Conservation (phyloP, 1,284 basidiomycete genomes). For the Ganoderma lucidum region DNA sequence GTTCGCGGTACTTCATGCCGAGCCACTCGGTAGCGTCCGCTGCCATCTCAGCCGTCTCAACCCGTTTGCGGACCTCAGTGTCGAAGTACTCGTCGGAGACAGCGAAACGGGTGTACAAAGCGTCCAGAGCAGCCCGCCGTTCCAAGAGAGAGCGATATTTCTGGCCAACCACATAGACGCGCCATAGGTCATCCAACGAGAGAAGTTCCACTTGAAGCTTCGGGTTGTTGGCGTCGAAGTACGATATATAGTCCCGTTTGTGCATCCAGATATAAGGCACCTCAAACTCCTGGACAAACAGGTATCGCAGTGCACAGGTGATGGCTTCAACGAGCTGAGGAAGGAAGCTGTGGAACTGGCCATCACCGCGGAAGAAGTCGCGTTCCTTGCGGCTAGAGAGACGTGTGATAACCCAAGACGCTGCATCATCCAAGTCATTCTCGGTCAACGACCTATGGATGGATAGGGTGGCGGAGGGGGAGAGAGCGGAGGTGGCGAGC, state of each 20-base stretch:
- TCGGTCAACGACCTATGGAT: constrained; percentile 72
- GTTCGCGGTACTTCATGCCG: constrained; percentile 83
- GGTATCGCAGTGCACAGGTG: constrained; percentile 80
- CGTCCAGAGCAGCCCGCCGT: constrained; percentile 68
- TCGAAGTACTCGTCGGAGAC: constrained; percentile 78
- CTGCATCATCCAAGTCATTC: constrained; percentile 82
- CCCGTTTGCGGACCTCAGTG: constrained; percentile 65
- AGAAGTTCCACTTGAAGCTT: constrained; percentile 72
- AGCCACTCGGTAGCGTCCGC: constrained; percentile 95
- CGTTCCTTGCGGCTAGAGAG: constrained; percentile 83
- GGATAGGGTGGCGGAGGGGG: constrained; percentile 71
- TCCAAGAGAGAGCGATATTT: constrained; percentile 88
- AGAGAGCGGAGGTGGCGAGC: constrained; percentile 87
- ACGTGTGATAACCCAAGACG: constrained; percentile 89
- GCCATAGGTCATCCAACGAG: constrained; percentile 85
- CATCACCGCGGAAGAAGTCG: constrained; percentile 75
- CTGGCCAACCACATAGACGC: constrained; percentile 85
- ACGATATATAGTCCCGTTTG: constrained; percentile 89
- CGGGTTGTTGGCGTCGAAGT: constrained; percentile 72
- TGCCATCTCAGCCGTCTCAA: constrained; percentile 88
- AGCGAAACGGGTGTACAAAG: constrained; percentile 71
- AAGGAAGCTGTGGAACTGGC: constrained; percentile 66
- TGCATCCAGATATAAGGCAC: constrained; percentile 97
- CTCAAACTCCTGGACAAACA: constrained; percentile 91
- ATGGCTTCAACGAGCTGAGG: constrained; percentile 83